A percentile compares a stretch with the other conserved stretches of the same genome.
phyloP scores from a whole-genome alignment of 148 eudicot species.

The Rhododendron vialii region DNA sequence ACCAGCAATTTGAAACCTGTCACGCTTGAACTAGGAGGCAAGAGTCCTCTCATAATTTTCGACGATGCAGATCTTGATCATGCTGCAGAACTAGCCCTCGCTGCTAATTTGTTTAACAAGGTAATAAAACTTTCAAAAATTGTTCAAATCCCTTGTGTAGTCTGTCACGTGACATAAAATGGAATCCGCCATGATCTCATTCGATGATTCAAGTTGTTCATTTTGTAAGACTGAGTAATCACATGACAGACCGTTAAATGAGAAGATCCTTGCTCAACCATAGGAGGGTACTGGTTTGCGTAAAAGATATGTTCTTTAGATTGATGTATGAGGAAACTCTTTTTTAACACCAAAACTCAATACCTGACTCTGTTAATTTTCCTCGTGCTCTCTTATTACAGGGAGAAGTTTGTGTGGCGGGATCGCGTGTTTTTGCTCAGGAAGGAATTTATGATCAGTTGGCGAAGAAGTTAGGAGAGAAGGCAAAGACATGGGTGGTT shows the following conservation, averaged over 20 bases:
- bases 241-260: background rate
- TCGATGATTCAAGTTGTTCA: too few relatives aligned
- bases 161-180: too few relatives aligned
- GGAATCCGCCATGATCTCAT: too few relatives aligned
- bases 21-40: constrained; percentile 81
- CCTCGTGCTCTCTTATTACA: constrained; percentile 6
- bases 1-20: constrained; percentile 75
- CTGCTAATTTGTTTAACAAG: constrained; percentile 56
- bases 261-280: background rate
- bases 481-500: constrained; percentile 61
- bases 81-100: constrained; percentile 49
- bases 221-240: background rate
- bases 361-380: background rate
- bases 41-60: constrained; percentile 71
- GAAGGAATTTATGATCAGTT: constrained; percentile 78
- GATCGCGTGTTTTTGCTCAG: constrained; percentile 73
- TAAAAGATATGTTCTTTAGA: background rate
- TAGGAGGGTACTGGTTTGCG: background rate
- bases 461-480: constrained; percentile 43
- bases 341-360: background rate
- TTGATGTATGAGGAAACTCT: background rate
- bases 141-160: background rate
- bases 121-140: constrained; percentile 1
- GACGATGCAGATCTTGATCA: constrained; percentile 75
- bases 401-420: constrained; percentile 85